Evolutionary conservation across 2,329 filamentous ascomycete genomes (phyloP), one percentile per base, ranked within the genome.

Genomic region (Cladosporium colombiae): DNA sequence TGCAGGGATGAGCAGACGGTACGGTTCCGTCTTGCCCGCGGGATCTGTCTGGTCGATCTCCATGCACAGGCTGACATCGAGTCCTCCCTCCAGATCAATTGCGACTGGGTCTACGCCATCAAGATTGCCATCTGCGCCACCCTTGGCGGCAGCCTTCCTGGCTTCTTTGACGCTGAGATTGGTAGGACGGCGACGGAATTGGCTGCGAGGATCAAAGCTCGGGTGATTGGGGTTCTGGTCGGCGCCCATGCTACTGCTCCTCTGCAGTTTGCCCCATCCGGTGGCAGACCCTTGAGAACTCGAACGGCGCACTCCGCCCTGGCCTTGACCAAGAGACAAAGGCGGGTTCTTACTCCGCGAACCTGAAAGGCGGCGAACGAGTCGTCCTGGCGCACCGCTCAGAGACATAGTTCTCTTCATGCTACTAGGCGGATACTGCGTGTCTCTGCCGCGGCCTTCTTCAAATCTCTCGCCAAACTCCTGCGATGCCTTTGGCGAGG

Each of bases 21-120:
- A 99, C 10, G 93, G 92, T 60, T 88, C 86, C 0, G 95, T 99
- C 69, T 92, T 92, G 16, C 95, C 96, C 0, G 91, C 85, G 0
- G 95, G 94, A 72, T 99, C 93, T 68, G 87, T 88, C 53, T 91
- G 86, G 72, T 90, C 93, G 68, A 97, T 88, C 79, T 99, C 95
- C 68, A 97, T 88, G 72, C 97, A 97, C 52, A 99, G 79, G 60
- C 88, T 91, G 40, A 99, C 89, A 70, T 97, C 93, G 11, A 99
- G 81, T 0, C 92, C 93, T 33, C 90, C 90, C 74, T 95, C 87
- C 0, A 97, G 83, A 74, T 97, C 88, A 66, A 98, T 81, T 64
- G 81, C 80, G 58, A 78, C 86, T 11, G 86, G 83, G 52, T 82
- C 82, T 21, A 81, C 81, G 49, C 84, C 81, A 77, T 77, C 83